These are phyloP conservation scores for Leishmania lainsoni DNA, from an alignment of 208 protist species.

Conservation along the genomic window DNA sequence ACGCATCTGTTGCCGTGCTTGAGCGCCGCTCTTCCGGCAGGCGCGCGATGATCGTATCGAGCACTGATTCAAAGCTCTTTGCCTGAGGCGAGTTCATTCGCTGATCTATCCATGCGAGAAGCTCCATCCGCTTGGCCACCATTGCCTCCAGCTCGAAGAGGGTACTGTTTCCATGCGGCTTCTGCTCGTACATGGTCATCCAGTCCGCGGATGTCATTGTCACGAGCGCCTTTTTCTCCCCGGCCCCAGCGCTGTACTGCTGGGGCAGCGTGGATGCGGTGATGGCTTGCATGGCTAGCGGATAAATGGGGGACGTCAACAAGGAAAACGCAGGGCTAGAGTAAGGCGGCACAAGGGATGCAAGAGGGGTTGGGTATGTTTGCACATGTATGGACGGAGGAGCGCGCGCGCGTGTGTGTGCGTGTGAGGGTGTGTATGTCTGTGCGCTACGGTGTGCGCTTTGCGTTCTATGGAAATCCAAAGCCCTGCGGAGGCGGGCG, in stretches of 20 bases:
- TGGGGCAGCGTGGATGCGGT: constrained; percentile 11
- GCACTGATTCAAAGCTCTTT: constrained; percentile 56
- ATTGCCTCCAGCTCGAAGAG: constrained; percentile 85
- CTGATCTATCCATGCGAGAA: constrained; percentile 87
- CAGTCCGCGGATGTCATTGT: constrained; percentile 44
- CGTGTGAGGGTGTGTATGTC: not conserved
- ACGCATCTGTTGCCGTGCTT: constrained; percentile 16
- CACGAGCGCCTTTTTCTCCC: constrained; percentile 4
- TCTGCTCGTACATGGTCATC: constrained; percentile 74
- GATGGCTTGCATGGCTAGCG: constrained; percentile 28
- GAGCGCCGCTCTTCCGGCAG: constrained; percentile 71
- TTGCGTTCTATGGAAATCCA: not conserved
- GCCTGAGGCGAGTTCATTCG: constrained; percentile 63
- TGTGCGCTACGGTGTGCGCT: not conserved
- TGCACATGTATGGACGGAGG: not conserved
- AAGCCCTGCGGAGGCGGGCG: not conserved
- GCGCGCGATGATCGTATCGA: constrained; percentile 68
- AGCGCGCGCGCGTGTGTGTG: not conserved
- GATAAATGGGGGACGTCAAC: not conserved
- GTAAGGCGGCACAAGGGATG: not conserved
- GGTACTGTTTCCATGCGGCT: constrained; percentile 62
- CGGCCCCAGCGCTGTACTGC: constrained; percentile 16
- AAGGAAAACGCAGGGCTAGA: not conserved
- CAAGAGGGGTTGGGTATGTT: not conserved
- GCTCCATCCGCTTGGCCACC: constrained; percentile 89